A percentile compares a stretch with the other conserved stretches of the same genome.
phyloP scores from a whole-genome alignment of 2,329 filamentous ascomycete genomes.

The Ascochyta fabae region DNA sequence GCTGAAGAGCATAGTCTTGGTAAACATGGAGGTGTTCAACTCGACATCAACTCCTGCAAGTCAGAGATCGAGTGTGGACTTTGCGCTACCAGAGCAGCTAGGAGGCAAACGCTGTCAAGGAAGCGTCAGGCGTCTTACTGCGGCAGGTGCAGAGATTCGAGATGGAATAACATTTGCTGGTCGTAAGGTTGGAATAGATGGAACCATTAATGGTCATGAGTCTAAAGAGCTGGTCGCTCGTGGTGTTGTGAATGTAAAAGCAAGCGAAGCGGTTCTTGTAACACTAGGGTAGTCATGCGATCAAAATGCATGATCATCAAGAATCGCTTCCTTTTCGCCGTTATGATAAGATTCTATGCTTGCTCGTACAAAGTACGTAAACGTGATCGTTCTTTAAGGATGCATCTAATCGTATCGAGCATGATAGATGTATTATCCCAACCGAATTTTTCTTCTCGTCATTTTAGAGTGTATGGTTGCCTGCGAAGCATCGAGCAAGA shows the following conservation, averaged over 20 bases:
- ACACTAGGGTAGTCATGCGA: too few relatives aligned
- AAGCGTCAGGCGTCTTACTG: slow-evolving; percentile 16
- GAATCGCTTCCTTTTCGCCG: too few relatives aligned
- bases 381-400: too few relatives aligned
- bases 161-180: slow-evolving; percentile 19
- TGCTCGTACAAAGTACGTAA: too few relatives aligned
- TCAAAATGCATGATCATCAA: too few relatives aligned
- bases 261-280: slow-evolving; percentile 11
- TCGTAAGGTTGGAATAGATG: slow-evolving; percentile 15
- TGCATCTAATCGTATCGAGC: too few relatives aligned
- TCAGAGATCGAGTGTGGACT: slow-evolving; percentile 10
- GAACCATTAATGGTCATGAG: slow-evolving; percentile 13
- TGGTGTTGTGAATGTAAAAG: slow-evolving; percentile 15
- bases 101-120: slow-evolving; percentile 3
- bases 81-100: slow-evolving; percentile 12
- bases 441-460: too few relatives aligned
- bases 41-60: slow-evolving; percentile 11
- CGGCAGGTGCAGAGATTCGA: slow-evolving; percentile 18
- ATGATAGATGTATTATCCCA: too few relatives aligned
- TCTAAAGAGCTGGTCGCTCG: slow-evolving; percentile 5
- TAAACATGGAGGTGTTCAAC: slow-evolving; percentile 26
- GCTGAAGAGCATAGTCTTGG: slow-evolving; percentile 20
- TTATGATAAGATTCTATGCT: too few relatives aligned
- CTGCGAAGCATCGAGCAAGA: too few relatives aligned
- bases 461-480: too few relatives aligned